phyloP scores from a whole-genome alignment of 768 basidiomycete genomes.

The Panaeolus papilionaceus region DNA sequence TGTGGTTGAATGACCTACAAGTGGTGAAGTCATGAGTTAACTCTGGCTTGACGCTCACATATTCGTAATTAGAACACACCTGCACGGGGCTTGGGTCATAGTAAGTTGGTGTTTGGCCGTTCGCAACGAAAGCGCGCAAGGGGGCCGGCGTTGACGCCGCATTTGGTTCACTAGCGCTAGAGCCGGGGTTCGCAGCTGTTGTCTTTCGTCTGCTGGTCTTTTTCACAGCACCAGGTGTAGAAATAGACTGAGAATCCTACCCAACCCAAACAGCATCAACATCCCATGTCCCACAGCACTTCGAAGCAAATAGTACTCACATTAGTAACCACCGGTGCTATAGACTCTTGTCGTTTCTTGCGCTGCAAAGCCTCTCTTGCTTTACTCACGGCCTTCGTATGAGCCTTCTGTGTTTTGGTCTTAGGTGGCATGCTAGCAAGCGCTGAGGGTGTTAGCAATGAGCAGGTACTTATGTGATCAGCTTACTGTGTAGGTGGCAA shows the following conservation, averaged over 20 bases:
- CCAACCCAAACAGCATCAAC: not conserved
- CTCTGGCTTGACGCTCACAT: too few relatives aligned
- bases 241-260: not conserved
- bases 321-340: not conserved
- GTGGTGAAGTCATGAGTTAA: not conserved
- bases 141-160: not conserved
- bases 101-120: not conserved
- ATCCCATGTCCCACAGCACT: not conserved
- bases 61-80: not conserved
- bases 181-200: not conserved
- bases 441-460: not conserved
- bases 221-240: not conserved
- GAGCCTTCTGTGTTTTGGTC: not conserved
- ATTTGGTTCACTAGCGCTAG: not conserved
- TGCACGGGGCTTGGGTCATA: not conserved
- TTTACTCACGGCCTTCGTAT: not conserved
- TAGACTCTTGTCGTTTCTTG: not conserved
- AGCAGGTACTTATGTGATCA: not conserved
- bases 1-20: not conserved
- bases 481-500: not conserved
- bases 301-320: slow-evolving; percentile 3
- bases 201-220: not conserved
- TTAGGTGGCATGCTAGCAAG: not conserved
- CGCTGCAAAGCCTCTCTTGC: not conserved
- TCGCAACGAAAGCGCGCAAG: not conserved